A percentile compares a stretch with the other conserved stretches of the same genome.
Conservation (phyloP, 345 rosid species). For the Carallia pectinifolia region DNA sequence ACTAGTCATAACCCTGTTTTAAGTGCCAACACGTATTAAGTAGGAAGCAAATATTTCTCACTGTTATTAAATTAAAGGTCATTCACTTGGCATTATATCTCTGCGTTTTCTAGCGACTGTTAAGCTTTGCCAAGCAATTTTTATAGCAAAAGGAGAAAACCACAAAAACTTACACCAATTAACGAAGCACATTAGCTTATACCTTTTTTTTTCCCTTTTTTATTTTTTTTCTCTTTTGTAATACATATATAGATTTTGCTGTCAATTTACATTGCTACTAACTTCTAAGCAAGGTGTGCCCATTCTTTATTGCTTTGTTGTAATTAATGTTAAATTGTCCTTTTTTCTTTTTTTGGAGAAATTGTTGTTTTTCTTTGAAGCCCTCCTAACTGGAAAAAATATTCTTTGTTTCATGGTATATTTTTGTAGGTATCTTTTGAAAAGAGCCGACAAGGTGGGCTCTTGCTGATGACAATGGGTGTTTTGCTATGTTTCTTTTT, state of each 20-base stretch:
- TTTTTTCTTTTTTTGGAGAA: conserved; percentile 8
- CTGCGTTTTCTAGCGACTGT: too few species aligned
- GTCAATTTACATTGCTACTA: neutral
- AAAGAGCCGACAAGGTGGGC: conserved; percentile 13
- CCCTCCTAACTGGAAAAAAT: neutral
- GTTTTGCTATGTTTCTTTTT: neutral
- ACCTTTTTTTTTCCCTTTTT: neutral
- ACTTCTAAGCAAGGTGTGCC: conserved; percentile 16
- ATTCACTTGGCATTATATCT: too few species aligned
- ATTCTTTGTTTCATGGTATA: neutral
- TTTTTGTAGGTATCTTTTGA: neutral
- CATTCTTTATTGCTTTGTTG: neutral
- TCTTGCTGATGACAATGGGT: neutral
- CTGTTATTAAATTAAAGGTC: too few species aligned
- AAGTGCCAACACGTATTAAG: neutral
- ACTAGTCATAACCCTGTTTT: neutral
- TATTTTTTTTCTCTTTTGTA: neutral
- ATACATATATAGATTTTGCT: conserved; percentile 1
- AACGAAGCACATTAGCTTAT: neutral
- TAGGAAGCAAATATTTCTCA: neutral
- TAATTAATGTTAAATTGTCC: neutral
- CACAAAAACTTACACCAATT: too few species aligned
- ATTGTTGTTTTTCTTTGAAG: neutral
- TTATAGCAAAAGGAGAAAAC: too few species aligned
- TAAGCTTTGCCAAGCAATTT: neutral